phyloP scores from a whole-genome alignment of 805 yeast species.

The Schwanniomyces occidentalis region DNA sequence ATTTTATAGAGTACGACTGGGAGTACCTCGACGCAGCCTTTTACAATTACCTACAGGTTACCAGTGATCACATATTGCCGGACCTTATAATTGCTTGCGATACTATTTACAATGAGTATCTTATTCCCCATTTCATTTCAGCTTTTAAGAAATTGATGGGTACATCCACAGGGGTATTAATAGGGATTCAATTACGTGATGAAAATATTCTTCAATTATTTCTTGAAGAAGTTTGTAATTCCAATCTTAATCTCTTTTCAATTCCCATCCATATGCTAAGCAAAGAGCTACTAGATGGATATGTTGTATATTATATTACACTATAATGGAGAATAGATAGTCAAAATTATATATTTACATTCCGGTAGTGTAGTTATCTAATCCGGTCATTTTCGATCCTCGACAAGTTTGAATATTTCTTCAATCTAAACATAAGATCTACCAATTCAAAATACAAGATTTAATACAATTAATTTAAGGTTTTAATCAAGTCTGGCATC shows the following conservation, averaged over 20 bases:
- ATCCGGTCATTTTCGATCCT: too few relatives aligned
- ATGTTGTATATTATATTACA: conserved; percentile 40
- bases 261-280: conserved; percentile 33
- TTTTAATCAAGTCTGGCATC: too few relatives aligned
- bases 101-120: conserved; percentile 62
- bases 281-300: conserved; percentile 40
- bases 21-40: conserved; percentile 44
- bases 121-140: conserved; percentile 49
- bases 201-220: conserved; percentile 50
- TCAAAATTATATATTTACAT: too few relatives aligned
- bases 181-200: conserved; percentile 55
- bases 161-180: conserved; percentile 39
- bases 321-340: too few relatives aligned
- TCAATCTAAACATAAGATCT: too few relatives aligned
- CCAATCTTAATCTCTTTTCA: conserved; percentile 33
- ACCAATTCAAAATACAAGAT: too few relatives aligned
- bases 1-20: conserved; percentile 63
- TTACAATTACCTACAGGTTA: conserved; percentile 15
- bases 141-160: conserved; percentile 41
- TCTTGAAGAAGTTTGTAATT: conserved; percentile 29
- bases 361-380: too few relatives aligned
- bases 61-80: conserved; percentile 20
- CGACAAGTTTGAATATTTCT: too few relatives aligned
- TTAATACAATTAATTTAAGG: too few relatives aligned
- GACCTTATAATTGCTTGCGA: conserved; percentile 63